Evolutionary conservation across 2,329 filamentous ascomycete species (phyloP).

Genomic region (Seiridium unicorne): DNA sequence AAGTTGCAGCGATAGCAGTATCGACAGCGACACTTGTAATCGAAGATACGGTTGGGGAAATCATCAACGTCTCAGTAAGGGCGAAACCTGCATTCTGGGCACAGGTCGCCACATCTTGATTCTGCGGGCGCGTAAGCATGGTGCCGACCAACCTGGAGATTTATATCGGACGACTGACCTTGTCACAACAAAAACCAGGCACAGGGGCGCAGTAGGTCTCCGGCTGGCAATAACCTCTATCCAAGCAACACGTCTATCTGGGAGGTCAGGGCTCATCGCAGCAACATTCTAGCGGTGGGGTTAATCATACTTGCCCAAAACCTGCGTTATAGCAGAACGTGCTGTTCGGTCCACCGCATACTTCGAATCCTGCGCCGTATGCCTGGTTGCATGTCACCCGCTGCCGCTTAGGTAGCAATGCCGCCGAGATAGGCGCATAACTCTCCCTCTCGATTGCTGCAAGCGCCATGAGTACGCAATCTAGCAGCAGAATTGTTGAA

Average conservation of each 20-base stretch:
- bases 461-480: constrained; percentile 12
- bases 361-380: constrained; percentile 29
- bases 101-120: constrained; percentile 31
- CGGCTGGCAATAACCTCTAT: constrained; percentile 32
- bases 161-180: constrained; percentile 23
- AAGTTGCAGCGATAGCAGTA: constrained; percentile 5
- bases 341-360: constrained; percentile 28
- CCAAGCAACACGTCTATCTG: constrained; percentile 33
- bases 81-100: constrained; percentile 30
- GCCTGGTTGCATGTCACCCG: constrained; percentile 30
- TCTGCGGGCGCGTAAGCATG: constrained; percentile 16
- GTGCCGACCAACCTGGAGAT: neutral
- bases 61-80: constrained; percentile 17
- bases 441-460: constrained; percentile 14
- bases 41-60: neutral
- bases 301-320: constrained; percentile 27
- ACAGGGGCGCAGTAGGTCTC: constrained; percentile 36
- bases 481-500: constrained; percentile 15
- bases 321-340: constrained; percentile 32
- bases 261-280: neutral
- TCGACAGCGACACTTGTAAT: constrained; percentile 10
- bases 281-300: too few species aligned
- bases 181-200: constrained; percentile 34
- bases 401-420: constrained; percentile 16
- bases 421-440: constrained; percentile 15